Evolutionary conservation across 768 basidiomycete genomes (phyloP).

Genomic region (Udeniomyces megalosporus): DNA sequence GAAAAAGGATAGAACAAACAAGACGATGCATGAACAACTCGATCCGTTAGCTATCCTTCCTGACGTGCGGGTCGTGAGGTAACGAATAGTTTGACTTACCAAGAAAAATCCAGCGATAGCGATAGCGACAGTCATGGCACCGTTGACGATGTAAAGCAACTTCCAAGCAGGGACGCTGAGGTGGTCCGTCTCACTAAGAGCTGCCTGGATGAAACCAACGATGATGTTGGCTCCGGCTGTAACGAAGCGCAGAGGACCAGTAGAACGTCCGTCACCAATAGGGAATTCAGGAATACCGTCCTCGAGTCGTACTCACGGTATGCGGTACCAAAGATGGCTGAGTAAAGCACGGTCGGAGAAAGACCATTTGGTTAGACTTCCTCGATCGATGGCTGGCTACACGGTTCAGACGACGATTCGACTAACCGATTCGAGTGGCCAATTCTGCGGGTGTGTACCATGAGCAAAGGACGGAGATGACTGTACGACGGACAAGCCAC

Average conservation of each 20-base stretch:
- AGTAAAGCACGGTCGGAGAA: too few species aligned
- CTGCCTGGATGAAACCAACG: constrained; percentile 20
- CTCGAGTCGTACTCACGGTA: background rate
- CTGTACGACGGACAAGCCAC: background rate
- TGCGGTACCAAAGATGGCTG: constrained; percentile 19
- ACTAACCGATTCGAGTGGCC: background rate
- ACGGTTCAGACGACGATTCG: too few species aligned
- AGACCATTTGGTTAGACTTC: too few species aligned
- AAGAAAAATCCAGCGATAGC: constrained; percentile 11
- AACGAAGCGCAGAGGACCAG: background rate
- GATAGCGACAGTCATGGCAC: constrained; percentile 18
- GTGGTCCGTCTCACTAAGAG: constrained; percentile 17
- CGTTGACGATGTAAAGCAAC: constrained; percentile 19
- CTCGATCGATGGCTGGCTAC: too few species aligned
- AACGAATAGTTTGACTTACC: background rate
- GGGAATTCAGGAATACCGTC: background rate
- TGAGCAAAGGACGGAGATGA: constrained; percentile 10
- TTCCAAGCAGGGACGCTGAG: constrained; percentile 17
- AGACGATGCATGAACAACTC: background rate
- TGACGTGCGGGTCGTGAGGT: background rate
- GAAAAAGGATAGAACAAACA: background rate
- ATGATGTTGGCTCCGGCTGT: constrained; percentile 17
- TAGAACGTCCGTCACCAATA: too few species aligned
- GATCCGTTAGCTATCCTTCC: background rate
- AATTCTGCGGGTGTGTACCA: background rate